Evolutionary conservation across 768 basidiomycete genomes (phyloP).

Genomic region (Lentinula sp.): DNA sequence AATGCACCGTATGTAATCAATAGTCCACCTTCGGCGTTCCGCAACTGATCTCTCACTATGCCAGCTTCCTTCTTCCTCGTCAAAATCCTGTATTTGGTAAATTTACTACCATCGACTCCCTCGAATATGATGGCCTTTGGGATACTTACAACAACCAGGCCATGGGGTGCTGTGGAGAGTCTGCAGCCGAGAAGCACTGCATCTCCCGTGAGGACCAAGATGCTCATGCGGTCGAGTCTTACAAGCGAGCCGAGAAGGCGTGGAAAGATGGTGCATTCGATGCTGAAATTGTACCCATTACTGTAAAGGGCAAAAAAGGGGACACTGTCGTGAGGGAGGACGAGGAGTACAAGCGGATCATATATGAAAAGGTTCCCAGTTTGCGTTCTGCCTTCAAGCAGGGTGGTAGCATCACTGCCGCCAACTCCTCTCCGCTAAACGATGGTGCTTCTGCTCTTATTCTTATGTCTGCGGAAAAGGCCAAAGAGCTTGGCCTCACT

Average conservation of each 20-base stretch:
- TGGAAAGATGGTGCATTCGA: slow-evolving; percentile 85
- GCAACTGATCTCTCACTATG: slow-evolving; percentile 3
- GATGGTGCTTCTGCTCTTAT: slow-evolving; percentile 96
- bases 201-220: slow-evolving; percentile 90
- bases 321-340: slow-evolving; percentile 88
- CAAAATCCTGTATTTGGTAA: slow-evolving; percentile 84
- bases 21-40: slow-evolving; percentile 1
- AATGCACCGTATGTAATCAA: slow-evolving; percentile 80
- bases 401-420: slow-evolving; percentile 89
- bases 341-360: slow-evolving; percentile 96
- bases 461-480: slow-evolving; percentile 90
- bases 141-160: slow-evolving; percentile 97
- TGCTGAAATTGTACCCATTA: slow-evolving; percentile 84
- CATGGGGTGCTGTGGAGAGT: slow-evolving; percentile 97
- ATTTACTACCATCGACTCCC: slow-evolving; percentile 79
- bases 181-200: slow-evolving; percentile 70
- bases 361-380: slow-evolving; percentile 89
- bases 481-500: slow-evolving; percentile 82
- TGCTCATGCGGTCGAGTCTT: slow-evolving; percentile 89
- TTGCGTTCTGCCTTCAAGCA: slow-evolving; percentile 88
- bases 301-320: slow-evolving; percentile 91
- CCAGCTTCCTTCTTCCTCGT: slow-evolving; percentile 76
- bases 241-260: slow-evolving; percentile 86
- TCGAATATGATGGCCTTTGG: slow-evolving; percentile 90
- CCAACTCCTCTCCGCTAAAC: slow-evolving; percentile 92